These are phyloP conservation scores for Breynia disticha DNA, from an alignment of 441 rosid species.

Conservation along the genomic window DNA sequence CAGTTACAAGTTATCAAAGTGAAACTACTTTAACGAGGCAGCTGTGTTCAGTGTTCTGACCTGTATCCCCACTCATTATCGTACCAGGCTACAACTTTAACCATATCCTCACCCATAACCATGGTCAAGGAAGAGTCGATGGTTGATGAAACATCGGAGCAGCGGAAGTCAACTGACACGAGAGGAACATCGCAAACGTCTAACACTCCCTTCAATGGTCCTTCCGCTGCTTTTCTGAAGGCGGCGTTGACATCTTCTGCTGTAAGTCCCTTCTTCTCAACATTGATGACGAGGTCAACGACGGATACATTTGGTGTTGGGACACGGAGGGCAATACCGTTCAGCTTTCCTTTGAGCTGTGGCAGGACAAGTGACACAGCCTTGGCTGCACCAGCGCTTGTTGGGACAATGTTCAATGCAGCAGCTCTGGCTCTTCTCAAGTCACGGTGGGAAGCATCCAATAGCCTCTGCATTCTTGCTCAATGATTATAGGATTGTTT, in stretches of 20 bases:
- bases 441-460: constrained; percentile 97
- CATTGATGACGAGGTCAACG: constrained; percentile 83
- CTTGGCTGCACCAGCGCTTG: constrained; percentile 98
- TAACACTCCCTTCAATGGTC: constrained; percentile 76
- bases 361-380: constrained; percentile 92
- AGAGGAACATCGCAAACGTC: constrained; percentile 83
- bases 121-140: constrained; percentile 91
- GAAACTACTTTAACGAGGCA: neutral
- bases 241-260: constrained; percentile 91
- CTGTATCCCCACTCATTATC: constrained; percentile 99
- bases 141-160: constrained; percentile 85
- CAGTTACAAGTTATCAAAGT: neutral
- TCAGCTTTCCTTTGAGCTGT: constrained; percentile 93
- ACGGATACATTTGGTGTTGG: constrained; percentile 99
- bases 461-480: constrained; percentile 59
- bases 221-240: constrained; percentile 82
- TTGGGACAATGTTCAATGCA: constrained; percentile 93
- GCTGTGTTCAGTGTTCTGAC: constrained; percentile 21
- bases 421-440: constrained; percentile 98
- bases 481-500: neutral
- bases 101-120: constrained; percentile 99
- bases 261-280: constrained; percentile 66
- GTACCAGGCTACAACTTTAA: constrained; percentile 96
- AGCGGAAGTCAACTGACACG: constrained; percentile 84
- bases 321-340: constrained; percentile 91